Evolutionary conservation across 176 grass and related monocot genomes (phyloP).

Genomic region (Pontederia paniculata): DNA sequence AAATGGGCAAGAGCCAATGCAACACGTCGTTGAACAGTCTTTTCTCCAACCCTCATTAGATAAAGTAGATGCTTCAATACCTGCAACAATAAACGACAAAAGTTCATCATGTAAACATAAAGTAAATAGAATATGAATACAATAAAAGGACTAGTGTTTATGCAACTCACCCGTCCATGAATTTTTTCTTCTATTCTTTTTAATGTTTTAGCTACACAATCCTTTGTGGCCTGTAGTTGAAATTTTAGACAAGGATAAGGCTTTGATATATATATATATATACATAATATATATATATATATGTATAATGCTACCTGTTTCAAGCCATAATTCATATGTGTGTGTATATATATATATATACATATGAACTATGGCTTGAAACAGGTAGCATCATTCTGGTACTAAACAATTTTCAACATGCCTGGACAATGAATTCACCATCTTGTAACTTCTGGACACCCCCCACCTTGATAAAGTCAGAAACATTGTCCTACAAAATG

Average conservation of each 20-base stretch:
- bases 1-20: conserved; percentile 95
- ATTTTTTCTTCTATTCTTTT: conserved; percentile 99
- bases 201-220: conserved; percentile 96
- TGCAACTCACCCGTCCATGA: conserved; percentile 70
- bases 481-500: conserved; percentile 67
- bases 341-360: background rate
- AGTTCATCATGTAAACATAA: background rate
- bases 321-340: background rate
- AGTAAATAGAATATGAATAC: conserved; percentile 3
- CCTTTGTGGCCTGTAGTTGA: conserved; percentile 76
- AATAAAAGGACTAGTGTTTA: conserved; percentile 9
- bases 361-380: background rate
- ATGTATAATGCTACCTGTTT: background rate
- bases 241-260: background rate
- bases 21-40: conserved; percentile 82
- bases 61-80: conserved; percentile 92
- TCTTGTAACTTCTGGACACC: conserved; percentile 95
- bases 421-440: conserved; percentile 99
- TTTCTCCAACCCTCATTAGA: conserved; percentile 85
- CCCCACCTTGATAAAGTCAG: conserved; percentile 96
- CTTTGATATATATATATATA: background rate
- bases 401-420: conserved; percentile 13
- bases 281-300: too few species aligned
- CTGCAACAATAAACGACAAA: conserved; percentile 24
- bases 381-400: background rate